These are phyloP conservation scores for Candolleomyces eurysporus DNA, from an alignment of 768 basidiomycete genomes.

Conservation along the genomic window DNA sequence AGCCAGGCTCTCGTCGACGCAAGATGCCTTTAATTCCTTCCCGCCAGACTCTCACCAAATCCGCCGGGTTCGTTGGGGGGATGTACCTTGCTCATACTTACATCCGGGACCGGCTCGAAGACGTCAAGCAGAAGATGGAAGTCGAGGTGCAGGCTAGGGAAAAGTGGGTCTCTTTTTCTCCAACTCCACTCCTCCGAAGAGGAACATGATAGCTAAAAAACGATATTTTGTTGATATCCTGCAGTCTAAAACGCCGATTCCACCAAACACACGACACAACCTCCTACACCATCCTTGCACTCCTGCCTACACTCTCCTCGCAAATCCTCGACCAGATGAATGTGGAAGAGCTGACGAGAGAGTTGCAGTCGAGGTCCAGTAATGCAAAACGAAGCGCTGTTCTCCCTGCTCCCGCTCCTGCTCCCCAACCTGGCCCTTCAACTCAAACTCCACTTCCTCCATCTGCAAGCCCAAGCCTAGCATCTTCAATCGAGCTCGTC, in stretches of 20 bases:
- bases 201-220: not conserved
- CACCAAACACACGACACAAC: constrained; percentile 74
- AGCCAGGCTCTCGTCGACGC: not conserved
- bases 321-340: constrained; percentile 74
- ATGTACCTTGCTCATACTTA: constrained; percentile 64
- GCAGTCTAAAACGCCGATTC: constrained; percentile 71
- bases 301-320: constrained; percentile 62
- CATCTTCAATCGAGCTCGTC: constrained; percentile 36
- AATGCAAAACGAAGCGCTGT: constrained; percentile 8
- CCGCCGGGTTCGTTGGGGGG: constrained; percentile 53
- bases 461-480: constrained; percentile 17
- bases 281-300: constrained; percentile 71
- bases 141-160: constrained; percentile 64
- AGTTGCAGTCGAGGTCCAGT: constrained; percentile 33
- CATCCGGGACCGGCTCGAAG: constrained; percentile 58
- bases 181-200: not conserved
- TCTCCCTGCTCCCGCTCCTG: no score
- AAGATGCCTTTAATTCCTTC: constrained; percentile 26
- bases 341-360: constrained; percentile 67
- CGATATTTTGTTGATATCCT: not conserved
- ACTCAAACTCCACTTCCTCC: constrained; percentile 5
- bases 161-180: constrained; percentile 46
- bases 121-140: constrained; percentile 61
- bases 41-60: constrained; percentile 47
- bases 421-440: no score